phyloP scores from a whole-genome alignment of 371 early-diverging fungal species.

The Mortierella sp. region DNA sequence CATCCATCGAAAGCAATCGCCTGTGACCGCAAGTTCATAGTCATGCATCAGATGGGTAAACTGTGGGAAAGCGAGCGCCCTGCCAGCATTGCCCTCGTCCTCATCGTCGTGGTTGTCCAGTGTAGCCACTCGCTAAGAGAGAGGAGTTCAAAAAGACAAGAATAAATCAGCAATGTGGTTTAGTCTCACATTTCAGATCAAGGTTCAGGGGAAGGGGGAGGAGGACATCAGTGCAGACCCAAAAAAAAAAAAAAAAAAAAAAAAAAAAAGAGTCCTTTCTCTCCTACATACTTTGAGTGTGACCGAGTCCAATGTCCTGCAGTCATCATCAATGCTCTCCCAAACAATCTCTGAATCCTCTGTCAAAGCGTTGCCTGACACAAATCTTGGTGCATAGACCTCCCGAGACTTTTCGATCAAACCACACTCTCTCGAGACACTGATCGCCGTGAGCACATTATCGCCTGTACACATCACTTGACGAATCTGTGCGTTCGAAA shows the following conservation, averaged over 20 bases:
- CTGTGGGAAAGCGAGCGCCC: conserved; percentile 18
- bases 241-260: no score
- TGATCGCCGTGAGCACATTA: conserved; percentile 96
- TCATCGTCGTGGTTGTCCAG: no score
- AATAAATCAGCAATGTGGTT: no score
- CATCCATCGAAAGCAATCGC: conserved; percentile 94
- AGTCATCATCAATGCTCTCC: conserved; percentile 73
- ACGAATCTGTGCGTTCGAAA: conserved; percentile 89
- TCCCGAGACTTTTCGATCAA: conserved; percentile 72
- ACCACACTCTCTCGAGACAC: conserved; percentile 93
- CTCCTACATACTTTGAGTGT: conserved; percentile 57
- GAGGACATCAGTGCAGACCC: no score
- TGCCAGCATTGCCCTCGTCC: no score
- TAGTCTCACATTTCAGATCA: no score
- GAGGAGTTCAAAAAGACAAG: no score
- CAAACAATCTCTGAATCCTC: conserved; percentile 70
- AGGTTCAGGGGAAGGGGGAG: no score
- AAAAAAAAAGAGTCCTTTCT: no score
- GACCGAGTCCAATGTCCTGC: conserved; percentile 65
- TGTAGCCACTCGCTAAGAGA: no score
- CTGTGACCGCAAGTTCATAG: conserved; percentile 88
- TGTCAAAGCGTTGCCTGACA: conserved; percentile 64
- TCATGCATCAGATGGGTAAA: conserved; percentile 18
- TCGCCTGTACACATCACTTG: conserved; percentile 99
- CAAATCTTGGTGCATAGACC: conserved; percentile 66